Evolutionary conservation across 2,329 filamentous ascomycete species (phyloP), one percentile per base, ranked within the genome.

Genomic region (Penicillium sp.): DNA sequence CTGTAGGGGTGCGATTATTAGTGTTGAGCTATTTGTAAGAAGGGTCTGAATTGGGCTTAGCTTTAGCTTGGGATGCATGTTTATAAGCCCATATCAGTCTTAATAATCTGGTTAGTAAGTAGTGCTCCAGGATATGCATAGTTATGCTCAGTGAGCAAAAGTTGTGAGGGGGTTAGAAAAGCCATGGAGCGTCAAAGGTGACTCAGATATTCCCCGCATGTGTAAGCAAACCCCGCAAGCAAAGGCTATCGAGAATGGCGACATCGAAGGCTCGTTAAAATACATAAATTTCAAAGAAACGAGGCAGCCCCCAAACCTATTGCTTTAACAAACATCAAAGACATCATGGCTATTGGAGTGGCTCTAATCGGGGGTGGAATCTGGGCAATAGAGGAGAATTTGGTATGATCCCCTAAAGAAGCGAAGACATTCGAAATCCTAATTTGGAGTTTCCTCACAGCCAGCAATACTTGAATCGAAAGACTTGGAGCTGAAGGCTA

Each of bases 311-410:
- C n/a, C 35, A 40, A 40, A n/a, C 14, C 35, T 3, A 18, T 20
- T 5, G 18, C 5, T 40, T 20, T 18, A 5, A 40, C 6, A 6
- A n/a, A 40, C 18, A 14, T 11, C 8, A 3, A 11, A 30, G 5
- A 18, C 9, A 20, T 1, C 23, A 55, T 55, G 53, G 38, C 53
- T 23, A 55, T 55, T 26, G 53, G 53, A 35, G 47, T 55, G 2
- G 53, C 53, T 14, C 53, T 55, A 5, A 35, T 55, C 7, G 53
- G 53, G 3, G 53, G 53, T 9, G 74, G 81, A 58, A 82, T 82
- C 63, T 84, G 84, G 66, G 81, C 80, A 56, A 75, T 77, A 59
- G 81, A 83, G 68, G 76, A 83, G 61, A 81, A 83, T 64, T 72
- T 83, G 52, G 76, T 78, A 70, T 45, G 65, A 12, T 20, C 8